Percentiles rank a stretch among this genome's conserved stretches.
Evolutionary conservation across 805 yeast genomes (phyloP).

Genomic region (Zygosaccharomyces lentus): DNA sequence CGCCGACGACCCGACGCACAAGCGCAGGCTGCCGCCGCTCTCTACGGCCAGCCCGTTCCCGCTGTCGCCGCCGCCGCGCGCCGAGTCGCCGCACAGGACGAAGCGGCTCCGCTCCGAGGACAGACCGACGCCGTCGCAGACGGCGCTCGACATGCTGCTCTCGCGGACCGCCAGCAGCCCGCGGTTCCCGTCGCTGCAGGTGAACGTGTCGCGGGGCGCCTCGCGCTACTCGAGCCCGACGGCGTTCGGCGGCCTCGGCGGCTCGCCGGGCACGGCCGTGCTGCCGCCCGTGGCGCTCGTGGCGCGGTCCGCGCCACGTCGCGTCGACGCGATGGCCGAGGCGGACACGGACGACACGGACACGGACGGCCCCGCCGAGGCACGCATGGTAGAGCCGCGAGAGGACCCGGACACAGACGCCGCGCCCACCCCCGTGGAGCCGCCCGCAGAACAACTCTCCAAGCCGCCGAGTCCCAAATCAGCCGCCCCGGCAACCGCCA

Average conservation of each 20-base stretch:
- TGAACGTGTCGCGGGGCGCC: constrained; percentile 4
- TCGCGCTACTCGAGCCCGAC: constrained; percentile 14
- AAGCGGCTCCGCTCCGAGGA: constrained; percentile 26
- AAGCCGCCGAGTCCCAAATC: constrained; percentile 10
- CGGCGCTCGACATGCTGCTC: constrained; percentile 32
- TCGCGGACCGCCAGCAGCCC: constrained; percentile 26
- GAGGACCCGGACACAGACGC: background rate
- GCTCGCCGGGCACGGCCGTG: constrained; percentile 10
- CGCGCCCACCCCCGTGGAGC: background rate
- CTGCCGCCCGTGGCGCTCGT: constrained; percentile 4
- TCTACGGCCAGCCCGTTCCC: constrained; percentile 19
- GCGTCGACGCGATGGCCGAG: background rate
- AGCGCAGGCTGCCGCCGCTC: constrained; percentile 12
- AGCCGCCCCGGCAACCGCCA: constrained; percentile 8
- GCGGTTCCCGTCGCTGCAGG: constrained; percentile 12
- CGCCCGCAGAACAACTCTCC: constrained; percentile 3
- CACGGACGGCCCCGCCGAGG: too few species aligned
- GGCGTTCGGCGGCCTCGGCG: constrained; percentile 11
- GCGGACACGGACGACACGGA: background rate
- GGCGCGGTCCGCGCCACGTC: background rate
- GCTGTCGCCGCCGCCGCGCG: constrained; percentile 9
- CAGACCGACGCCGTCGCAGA: constrained; percentile 29
- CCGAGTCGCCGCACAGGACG: constrained; percentile 21
- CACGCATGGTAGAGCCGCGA: background rate
- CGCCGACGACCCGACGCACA: constrained; percentile 7